A percentile compares a stretch with the other conserved stretches of the same genome.
These are phyloP conservation scores for Basidiobolus meristosporus DNA, from an alignment of 371 early-diverging fungal species.

Conservation along the genomic window DNA sequence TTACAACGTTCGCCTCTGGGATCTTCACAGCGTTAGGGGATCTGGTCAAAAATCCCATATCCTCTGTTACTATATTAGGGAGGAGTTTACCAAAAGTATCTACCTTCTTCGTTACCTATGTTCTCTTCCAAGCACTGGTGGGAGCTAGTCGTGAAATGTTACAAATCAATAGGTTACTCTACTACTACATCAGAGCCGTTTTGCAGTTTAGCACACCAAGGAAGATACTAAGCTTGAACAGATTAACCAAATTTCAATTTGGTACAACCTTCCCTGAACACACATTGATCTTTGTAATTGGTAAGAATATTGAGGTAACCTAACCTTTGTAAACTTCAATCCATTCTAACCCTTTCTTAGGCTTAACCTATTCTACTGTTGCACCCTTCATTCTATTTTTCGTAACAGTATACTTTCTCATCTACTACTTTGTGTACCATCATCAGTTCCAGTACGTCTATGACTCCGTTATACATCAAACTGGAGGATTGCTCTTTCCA, in stretches of 20 bases:
- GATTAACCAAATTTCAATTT: constrained; percentile 12
- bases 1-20: constrained; percentile 47
- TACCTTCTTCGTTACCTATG: constrained; percentile 61
- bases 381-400: constrained; percentile 30
- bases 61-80: constrained; percentile 18
- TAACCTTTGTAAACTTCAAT: not conserved
- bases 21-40: constrained; percentile 18
- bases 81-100: constrained; percentile 36
- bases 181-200: too few relatives aligned
- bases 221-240: constrained; percentile 9
- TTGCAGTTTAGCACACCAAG: not conserved
- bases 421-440: constrained; percentile 24
- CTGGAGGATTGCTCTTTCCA: constrained; percentile 20
- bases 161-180: constrained; percentile 30
- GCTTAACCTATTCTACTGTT: constrained; percentile 20
- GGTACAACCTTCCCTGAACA: constrained; percentile 24
- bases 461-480: constrained; percentile 15
- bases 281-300: constrained; percentile 5
- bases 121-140: constrained; percentile 43
- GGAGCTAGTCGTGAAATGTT: constrained; percentile 44
- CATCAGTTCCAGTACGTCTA: constrained; percentile 27
- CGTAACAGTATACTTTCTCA: constrained; percentile 24
- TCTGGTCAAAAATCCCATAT: constrained; percentile 14
- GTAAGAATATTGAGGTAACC: not conserved
- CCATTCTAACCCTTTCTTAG: not conserved